These are phyloP conservation scores for Pulchroboletus neoregius DNA, from an alignment of 1,284 basidiomycete genomes.

Conservation along the genomic window DNA sequence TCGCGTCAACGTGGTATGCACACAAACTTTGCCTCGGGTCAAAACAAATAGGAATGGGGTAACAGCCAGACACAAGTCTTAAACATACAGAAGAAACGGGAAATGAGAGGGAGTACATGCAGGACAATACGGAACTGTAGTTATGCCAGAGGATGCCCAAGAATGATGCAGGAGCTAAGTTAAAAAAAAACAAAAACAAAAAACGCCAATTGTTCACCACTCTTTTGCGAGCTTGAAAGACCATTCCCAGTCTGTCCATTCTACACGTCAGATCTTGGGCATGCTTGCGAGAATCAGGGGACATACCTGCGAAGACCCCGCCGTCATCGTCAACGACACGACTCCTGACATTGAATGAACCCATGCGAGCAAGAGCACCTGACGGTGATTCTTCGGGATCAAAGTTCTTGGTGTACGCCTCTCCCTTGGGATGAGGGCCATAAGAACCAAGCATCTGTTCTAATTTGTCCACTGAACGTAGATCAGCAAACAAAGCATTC, in stretches of 20 bases:
- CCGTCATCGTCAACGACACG: slow-evolving; percentile 84
- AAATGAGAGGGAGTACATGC: slow-evolving; percentile 28
- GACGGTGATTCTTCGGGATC: slow-evolving; percentile 76
- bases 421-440: slow-evolving; percentile 58
- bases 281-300: not conserved
- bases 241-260: slow-evolving; percentile 73
- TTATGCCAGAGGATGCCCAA: slow-evolving; percentile 30
- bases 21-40: not conserved
- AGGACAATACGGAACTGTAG: slow-evolving; percentile 19
- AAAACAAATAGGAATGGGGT: slow-evolving; percentile 6
- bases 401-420: slow-evolving; percentile 67
- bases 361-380: slow-evolving; percentile 77
- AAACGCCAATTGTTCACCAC: slow-evolving; percentile 46
- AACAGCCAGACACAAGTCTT: slow-evolving; percentile 13
- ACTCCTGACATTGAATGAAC: slow-evolving; percentile 72
- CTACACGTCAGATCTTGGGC: slow-evolving; percentile 3
- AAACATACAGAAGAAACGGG: slow-evolving; percentile 21
- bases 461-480: slow-evolving; percentile 70
- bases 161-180: slow-evolving; percentile 16
- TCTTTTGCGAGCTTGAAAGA: slow-evolving; percentile 79
- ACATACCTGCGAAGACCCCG: slow-evolving; percentile 67
- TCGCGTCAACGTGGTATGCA: not conserved
- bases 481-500: slow-evolving; percentile 8
- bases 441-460: slow-evolving; percentile 92
- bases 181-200: slow-evolving; percentile 2